Conservation (phyloP, 306 rosid species). For the Castanea mollissima region DNA sequence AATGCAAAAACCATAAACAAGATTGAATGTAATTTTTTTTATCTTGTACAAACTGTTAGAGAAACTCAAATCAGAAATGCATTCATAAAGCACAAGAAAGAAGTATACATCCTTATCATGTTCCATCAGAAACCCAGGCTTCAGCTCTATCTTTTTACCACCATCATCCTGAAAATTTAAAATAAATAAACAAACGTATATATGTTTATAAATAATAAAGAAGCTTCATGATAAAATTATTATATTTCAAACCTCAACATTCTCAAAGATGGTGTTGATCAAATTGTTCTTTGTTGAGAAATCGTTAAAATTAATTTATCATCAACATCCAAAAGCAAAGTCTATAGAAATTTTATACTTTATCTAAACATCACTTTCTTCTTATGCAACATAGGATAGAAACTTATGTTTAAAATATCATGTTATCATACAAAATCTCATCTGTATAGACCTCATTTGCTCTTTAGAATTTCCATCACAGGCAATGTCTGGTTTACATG, state of each 20-base stretch:
- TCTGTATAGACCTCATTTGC: neutral
- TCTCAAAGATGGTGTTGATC: neutral
- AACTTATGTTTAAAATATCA: neutral
- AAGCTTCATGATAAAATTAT: neutral
- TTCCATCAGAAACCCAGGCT: conserved; percentile 94
- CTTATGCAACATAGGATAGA: neutral
- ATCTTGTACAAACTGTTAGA: neutral
- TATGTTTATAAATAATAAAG: neutral
- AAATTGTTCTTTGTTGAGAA: neutral
- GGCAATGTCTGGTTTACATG: neutral
- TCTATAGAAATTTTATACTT: neutral
- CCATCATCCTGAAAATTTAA: conserved; percentile 72
- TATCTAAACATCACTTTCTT: neutral
- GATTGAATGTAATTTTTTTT: neutral
- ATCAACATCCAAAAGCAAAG: neutral
- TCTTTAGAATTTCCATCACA: neutral
- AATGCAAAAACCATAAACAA: conserved; percentile 2
- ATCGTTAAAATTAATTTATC: neutral
- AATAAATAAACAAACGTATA: neutral
- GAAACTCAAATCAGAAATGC: neutral
- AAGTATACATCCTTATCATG: conserved; percentile 74
- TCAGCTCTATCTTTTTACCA: conserved; percentile 85
- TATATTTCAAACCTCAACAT: neutral
- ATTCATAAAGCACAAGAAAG: conserved; percentile 22
- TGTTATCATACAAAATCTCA: neutral